Evolutionary conservation across 805 yeast species (phyloP).

Genomic region (Phaffomyces thermotolerans): DNA sequence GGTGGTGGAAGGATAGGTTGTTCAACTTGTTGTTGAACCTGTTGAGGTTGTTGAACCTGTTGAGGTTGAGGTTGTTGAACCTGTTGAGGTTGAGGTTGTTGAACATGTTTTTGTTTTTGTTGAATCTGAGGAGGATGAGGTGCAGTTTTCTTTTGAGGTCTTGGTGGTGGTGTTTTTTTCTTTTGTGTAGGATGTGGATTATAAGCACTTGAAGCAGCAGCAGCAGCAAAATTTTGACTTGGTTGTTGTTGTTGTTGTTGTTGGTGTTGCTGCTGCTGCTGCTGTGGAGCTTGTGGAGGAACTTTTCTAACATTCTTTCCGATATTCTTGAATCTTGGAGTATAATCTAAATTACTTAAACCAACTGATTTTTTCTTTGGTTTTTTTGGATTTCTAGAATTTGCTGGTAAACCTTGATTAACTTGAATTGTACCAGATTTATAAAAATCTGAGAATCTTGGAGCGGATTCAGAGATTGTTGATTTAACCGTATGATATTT

Average conservation of each 20-base stretch:
- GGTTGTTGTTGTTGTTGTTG: conserved; percentile 10
- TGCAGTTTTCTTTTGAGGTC: conserved; percentile 24
- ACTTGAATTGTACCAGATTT: conserved; percentile 86
- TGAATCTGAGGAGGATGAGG: conserved; percentile 18
- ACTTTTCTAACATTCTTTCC: conserved; percentile 19
- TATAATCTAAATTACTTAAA: conserved; percentile 19
- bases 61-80: conserved; percentile 33
- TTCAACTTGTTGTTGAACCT: conserved; percentile 52
- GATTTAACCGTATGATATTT: conserved; percentile 67
- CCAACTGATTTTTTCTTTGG: conserved; percentile 43
- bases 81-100: too few relatives aligned
- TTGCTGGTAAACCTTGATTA: conserved; percentile 69
- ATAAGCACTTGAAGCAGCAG: conserved; percentile 34
- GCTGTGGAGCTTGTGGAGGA: conserved; percentile 25
- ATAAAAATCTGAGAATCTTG: conserved; percentile 62
- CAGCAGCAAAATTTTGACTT: conserved; percentile 12
- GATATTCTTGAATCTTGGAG: conserved; percentile 22
- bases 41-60: conserved; percentile 26
- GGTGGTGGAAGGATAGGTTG: conserved; percentile 50
- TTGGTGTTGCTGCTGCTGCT: conserved; percentile 9
- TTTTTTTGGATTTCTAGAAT: conserved; percentile 59
- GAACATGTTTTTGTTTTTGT: conserved; percentile 52
- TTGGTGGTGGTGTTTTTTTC: conserved; percentile 20
- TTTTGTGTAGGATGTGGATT: conserved; percentile 25
- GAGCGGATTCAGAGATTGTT: conserved; percentile 54